These are phyloP conservation scores for Thecaphora thlaspeos DNA, from an alignment of 1,284 basidiomycete species.

Conservation along the genomic window DNA sequence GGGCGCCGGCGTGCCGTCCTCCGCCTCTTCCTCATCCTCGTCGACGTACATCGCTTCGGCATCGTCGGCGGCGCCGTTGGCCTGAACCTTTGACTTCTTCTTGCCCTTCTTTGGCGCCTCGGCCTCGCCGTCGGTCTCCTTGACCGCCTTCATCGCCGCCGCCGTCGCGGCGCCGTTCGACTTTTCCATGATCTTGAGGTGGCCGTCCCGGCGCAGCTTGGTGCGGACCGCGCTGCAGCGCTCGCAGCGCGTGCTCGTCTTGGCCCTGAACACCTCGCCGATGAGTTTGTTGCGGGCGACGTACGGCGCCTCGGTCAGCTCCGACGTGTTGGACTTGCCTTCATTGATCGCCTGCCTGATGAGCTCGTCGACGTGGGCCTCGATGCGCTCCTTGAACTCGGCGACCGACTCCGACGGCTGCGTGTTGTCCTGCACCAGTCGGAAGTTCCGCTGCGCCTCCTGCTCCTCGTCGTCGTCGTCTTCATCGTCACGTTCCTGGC, in stretches of 20 bases:
- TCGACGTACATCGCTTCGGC: slow-evolving; percentile 14
- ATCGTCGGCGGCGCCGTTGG: not conserved
- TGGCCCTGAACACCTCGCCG: slow-evolving; percentile 75
- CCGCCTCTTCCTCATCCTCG: slow-evolving; percentile 61
- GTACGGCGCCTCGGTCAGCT: slow-evolving; percentile 64
- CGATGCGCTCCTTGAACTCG: slow-evolving; percentile 47
- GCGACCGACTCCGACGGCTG: slow-evolving; percentile 59
- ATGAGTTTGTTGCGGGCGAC: slow-evolving; percentile 82
- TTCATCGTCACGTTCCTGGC: slow-evolving; percentile 20
- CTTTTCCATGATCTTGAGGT: slow-evolving; percentile 85
- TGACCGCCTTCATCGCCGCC: slow-evolving; percentile 44
- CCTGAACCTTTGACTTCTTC: slow-evolving; percentile 7
- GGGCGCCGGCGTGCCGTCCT: slow-evolving; percentile 26
- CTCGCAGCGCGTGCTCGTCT: slow-evolving; percentile 68
- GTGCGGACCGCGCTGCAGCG: slow-evolving; percentile 81
- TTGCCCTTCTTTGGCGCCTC: not conserved
- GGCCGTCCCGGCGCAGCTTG: slow-evolving; percentile 88
- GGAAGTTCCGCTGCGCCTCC: slow-evolving; percentile 52
- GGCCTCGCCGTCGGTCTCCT: slow-evolving; percentile 61
- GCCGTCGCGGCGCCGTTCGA: not conserved
- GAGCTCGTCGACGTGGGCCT: slow-evolving; percentile 66
- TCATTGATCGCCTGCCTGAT: slow-evolving; percentile 63
- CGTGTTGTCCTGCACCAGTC: slow-evolving; percentile 56
- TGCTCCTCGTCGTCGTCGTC: slow-evolving; percentile 33
- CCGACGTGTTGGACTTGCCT: slow-evolving; percentile 61